Percentiles rank a stretch among this genome's conserved stretches.
These are phyloP conservation scores for Melanomma pulvis-pyrius DNA, from an alignment of 495 filamentous ascomycete genomes.

Conservation along the genomic window DNA sequence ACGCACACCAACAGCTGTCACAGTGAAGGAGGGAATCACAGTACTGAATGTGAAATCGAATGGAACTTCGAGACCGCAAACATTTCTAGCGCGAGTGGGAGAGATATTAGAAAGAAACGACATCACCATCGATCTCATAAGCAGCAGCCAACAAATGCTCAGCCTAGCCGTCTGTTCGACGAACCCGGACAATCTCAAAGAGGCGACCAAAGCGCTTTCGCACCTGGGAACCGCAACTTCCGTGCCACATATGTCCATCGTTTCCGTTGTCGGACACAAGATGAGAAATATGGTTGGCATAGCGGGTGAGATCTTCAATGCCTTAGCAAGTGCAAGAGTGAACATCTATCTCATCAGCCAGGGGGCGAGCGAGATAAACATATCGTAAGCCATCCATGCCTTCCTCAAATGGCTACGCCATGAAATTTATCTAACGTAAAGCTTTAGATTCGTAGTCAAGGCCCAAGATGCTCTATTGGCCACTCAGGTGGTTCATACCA, in stretches of 20 bases:
- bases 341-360: slow-evolving; percentile 50
- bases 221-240: slow-evolving; percentile 44
- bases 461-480: slow-evolving; percentile 46
- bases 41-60: slow-evolving; percentile 49
- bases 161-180: slow-evolving; percentile 46
- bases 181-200: slow-evolving; percentile 32
- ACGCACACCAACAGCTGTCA: slow-evolving; percentile 47
- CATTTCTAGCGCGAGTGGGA: slow-evolving; percentile 47
- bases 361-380: slow-evolving; percentile 50
- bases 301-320: slow-evolving; percentile 47
- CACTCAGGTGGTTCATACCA: slow-evolving; percentile 47
- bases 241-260: slow-evolving; percentile 45
- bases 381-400: slow-evolving; percentile 41
- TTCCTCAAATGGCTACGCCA: not conserved
- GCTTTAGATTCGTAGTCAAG: slow-evolving; percentile 45
- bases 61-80: slow-evolving; percentile 46
- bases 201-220: slow-evolving; percentile 41
- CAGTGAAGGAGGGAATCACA: slow-evolving; percentile 47
- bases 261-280: slow-evolving; percentile 49
- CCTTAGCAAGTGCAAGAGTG: slow-evolving; percentile 46
- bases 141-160: slow-evolving; percentile 48
- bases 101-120: slow-evolving; percentile 44
- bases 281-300: slow-evolving; percentile 51
- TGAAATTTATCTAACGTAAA: not conserved
- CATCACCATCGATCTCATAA: slow-evolving; percentile 46